Evolutionary conservation across 352 stramenopile genomes (phyloP).

Genomic region (Pythium oligandrum): DNA sequence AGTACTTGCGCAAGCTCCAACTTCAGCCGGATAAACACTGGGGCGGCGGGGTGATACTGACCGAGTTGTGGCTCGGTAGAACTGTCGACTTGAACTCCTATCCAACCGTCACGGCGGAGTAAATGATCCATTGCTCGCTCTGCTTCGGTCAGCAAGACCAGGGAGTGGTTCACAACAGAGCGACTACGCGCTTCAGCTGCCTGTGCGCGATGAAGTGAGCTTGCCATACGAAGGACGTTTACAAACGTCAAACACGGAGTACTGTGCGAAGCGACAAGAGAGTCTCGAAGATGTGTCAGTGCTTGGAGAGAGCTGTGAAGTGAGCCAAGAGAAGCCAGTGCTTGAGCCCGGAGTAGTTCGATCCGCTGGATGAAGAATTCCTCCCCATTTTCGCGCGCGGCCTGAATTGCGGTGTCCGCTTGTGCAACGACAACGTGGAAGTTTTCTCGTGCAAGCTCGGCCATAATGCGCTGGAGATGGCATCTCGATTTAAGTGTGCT

Average conservation of each 20-base stretch:
- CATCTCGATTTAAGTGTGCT: not conserved
- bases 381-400: constrained; percentile 31
- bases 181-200: constrained; percentile 3
- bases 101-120: constrained; percentile 56
- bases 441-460: too few species aligned
- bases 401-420: constrained; percentile 26
- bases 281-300: constrained; percentile 25
- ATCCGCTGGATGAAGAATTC: constrained; percentile 36
- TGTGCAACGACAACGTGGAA: too few species aligned
- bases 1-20: constrained; percentile 42
- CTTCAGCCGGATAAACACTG: constrained; percentile 47
- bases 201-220: constrained; percentile 19
- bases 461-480: constrained; percentile 16
- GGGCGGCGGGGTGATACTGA: constrained; percentile 48
- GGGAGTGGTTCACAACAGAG: not conserved
- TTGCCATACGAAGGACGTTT: constrained; percentile 29
- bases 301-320: constrained; percentile 19
- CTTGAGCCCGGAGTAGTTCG: constrained; percentile 32
- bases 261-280: constrained; percentile 14
- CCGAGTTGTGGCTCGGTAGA: constrained; percentile 32
- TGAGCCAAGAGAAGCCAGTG: constrained; percentile 33
- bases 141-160: constrained; percentile 23
- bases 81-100: constrained; percentile 24
- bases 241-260: constrained; percentile 28
- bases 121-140: constrained; percentile 36